These are phyloP conservation scores for Heterobasidion annosum DNA, from an alignment of 1,284 basidiomycete genomes.

Conservation along the genomic window DNA sequence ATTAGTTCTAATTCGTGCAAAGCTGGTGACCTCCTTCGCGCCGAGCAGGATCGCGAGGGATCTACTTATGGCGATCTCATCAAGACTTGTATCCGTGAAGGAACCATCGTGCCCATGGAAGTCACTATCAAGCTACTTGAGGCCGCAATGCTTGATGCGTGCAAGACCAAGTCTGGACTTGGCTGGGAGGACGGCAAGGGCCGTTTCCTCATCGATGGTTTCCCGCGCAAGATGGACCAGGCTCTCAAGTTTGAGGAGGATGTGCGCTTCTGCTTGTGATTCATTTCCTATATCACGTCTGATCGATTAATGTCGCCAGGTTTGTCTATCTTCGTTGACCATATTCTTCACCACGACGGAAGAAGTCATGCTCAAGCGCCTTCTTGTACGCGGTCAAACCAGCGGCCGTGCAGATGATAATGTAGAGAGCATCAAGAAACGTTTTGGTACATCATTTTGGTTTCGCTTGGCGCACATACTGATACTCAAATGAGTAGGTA, in stretches of 20 bases:
- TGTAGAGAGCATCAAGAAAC: conserved; percentile 90
- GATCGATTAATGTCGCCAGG: conserved; percentile 29
- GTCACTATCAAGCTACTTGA: conserved; percentile 94
- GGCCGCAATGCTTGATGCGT: conserved; percentile 79
- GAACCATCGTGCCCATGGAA: conserved; percentile 94
- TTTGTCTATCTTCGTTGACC: conserved; percentile 75
- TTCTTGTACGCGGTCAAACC: conserved; percentile 89
- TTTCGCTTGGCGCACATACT: conserved; percentile 2
- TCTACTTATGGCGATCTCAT: conserved; percentile 87
- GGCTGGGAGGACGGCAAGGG: conserved; percentile 73
- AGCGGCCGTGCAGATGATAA: conserved; percentile 97
- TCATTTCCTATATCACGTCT: not conserved
- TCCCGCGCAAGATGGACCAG: conserved; percentile 99
- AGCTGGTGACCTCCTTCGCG: conserved; percentile 96
- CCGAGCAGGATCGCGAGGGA: conserved; percentile 84
- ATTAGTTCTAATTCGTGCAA: conserved; percentile 1
- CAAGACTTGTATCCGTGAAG: conserved; percentile 84
- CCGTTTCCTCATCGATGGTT: conserved; percentile 95
- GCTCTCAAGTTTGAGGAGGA: conserved; percentile 87
- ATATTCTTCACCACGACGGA: conserved; percentile 90
- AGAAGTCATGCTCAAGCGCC: conserved; percentile 78
- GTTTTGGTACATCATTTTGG: conserved; percentile 65
- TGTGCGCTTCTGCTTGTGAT: conserved; percentile 34
- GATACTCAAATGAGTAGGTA: conserved; percentile 37
- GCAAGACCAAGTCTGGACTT: conserved; percentile 31